Evolutionary conservation across 2,329 filamentous ascomycete species (phyloP).

Genomic region (Colletotrichum endophyticum): DNA sequence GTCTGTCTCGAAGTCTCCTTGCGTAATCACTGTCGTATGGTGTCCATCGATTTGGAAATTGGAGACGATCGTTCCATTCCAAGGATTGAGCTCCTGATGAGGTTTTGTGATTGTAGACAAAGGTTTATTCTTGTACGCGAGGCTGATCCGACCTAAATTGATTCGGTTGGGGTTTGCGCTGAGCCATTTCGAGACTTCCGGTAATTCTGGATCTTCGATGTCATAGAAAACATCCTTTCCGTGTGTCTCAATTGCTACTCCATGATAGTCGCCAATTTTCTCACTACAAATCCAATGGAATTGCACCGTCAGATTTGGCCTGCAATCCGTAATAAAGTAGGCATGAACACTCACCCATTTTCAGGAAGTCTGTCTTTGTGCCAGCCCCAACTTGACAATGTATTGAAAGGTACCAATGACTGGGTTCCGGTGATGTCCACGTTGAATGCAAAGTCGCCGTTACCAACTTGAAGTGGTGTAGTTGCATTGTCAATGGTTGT

Average conservation of each 20-base stretch:
- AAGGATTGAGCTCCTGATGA: conserved; percentile 39
- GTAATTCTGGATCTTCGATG: conserved; percentile 36
- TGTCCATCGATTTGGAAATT: conserved; percentile 34
- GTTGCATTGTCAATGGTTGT: not conserved
- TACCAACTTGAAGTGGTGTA: conserved; percentile 47
- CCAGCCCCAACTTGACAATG: conserved; percentile 53
- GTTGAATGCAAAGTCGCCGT: conserved; percentile 53
- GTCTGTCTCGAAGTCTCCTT: conserved; percentile 42
- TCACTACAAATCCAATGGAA: not conserved
- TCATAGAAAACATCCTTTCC: conserved; percentile 41
- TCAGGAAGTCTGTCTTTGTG: conserved; percentile 51
- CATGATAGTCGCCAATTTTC: conserved; percentile 9
- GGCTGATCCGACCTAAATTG: conserved; percentile 45
- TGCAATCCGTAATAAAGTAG: not conserved
- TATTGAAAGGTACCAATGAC: conserved; percentile 49
- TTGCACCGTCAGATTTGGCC: not conserved
- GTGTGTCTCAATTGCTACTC: conserved; percentile 34
- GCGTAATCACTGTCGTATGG: conserved; percentile 37
- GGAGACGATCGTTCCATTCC: conserved; percentile 41
- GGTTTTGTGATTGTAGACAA: conserved; percentile 35
- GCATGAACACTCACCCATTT: conserved; percentile 23
- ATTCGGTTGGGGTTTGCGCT: conserved; percentile 50
- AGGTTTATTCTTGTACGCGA: conserved; percentile 35
- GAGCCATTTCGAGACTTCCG: conserved; percentile 48
- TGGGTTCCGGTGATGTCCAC: conserved; percentile 49